Percentiles rank a stretch among this genome's conserved stretches.
phyloP scores from a whole-genome alignment of 208 protist genomes.

The Crithidia fasciculata region DNA sequence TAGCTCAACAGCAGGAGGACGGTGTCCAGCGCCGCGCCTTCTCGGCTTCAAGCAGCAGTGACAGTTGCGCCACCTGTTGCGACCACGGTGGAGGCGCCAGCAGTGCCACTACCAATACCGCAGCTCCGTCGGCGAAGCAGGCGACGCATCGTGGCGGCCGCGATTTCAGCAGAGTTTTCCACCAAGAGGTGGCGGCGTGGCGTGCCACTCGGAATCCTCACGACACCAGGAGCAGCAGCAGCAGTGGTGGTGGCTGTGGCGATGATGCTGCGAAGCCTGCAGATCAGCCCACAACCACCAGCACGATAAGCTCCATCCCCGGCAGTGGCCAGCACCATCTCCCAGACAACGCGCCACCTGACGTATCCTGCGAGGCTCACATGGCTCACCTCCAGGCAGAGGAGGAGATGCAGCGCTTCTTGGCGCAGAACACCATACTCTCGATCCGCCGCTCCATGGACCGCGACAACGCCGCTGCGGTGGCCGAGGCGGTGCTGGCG shows the following conservation, averaged over 20 bases:
- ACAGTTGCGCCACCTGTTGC: not conserved
- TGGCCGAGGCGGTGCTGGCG: slow-evolving; percentile 7
- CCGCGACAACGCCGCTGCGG: slow-evolving; percentile 12
- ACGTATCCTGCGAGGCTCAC: slow-evolving; percentile 4
- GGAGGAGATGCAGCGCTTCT: slow-evolving; percentile 32
- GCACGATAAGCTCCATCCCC: no score
- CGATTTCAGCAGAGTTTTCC: slow-evolving; percentile 11
- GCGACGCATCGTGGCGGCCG: not conserved
- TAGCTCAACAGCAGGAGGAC: slow-evolving; percentile 12
- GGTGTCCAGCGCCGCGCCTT: slow-evolving; percentile 9
- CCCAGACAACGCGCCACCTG: not conserved
- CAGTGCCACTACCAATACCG: not conserved
- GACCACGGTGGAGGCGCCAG: not conserved
- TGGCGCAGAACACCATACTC: slow-evolving; percentile 27
- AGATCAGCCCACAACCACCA: no score
- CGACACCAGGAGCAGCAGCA: not conserved
- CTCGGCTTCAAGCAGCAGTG: not conserved
- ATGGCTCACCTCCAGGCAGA: slow-evolving; percentile 14
- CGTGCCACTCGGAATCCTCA: slow-evolving; percentile 2
- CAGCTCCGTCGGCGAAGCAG: not conserved
- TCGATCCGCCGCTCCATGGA: slow-evolving; percentile 24
- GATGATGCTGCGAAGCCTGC: no score
- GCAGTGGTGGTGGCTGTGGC: not conserved
- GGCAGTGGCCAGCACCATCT: not conserved
- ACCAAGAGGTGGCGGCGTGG: slow-evolving; percentile 7